These are phyloP conservation scores for Cydonia oblonga DNA, from an alignment of 331 rosid species.

Conservation along the genomic window DNA sequence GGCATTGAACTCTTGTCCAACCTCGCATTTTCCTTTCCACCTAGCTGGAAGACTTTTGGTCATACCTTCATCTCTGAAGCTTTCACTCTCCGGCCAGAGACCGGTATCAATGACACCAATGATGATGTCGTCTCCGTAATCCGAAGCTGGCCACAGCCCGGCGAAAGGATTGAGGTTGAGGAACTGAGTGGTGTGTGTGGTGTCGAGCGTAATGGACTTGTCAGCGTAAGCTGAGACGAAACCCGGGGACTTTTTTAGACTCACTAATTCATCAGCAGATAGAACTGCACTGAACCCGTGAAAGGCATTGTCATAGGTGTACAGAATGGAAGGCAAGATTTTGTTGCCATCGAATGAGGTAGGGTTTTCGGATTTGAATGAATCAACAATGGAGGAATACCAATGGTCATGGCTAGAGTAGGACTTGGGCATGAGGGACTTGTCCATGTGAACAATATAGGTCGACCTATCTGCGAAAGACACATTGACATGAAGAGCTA, in stretches of 20 bases:
- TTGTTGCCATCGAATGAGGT: not conserved
- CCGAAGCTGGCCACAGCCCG: conserved; percentile 43
- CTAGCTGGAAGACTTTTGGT: conserved; percentile 17
- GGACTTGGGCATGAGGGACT: conserved; percentile 31
- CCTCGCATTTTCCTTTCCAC: conserved; percentile 50
- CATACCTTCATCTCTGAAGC: conserved; percentile 47
- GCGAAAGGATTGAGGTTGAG: conserved; percentile 30
- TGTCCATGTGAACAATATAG: conserved; percentile 47
- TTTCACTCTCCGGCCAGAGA: conserved; percentile 46
- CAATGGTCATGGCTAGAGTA: conserved; percentile 29
- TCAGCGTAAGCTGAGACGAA: conserved; percentile 34
- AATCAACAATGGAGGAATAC: conserved; percentile 38
- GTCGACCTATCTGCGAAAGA: conserved; percentile 16
- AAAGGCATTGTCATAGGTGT: conserved; percentile 30
- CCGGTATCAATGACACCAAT: conserved; percentile 40
- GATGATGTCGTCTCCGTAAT: conserved; percentile 31
- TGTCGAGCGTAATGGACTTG: conserved; percentile 28
- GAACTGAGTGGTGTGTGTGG: conserved; percentile 40
- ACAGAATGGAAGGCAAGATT: not conserved
- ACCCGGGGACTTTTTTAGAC: conserved; percentile 17
- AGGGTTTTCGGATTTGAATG: conserved; percentile 1
- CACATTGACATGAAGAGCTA: not conserved
- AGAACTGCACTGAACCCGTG: conserved; percentile 47
- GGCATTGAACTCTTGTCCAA: conserved; percentile 39
- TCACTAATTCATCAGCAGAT: conserved; percentile 21